Evolutionary conservation across 208 protist genomes (phyloP).

Genomic region (Acanthamoeba royreba): DNA sequence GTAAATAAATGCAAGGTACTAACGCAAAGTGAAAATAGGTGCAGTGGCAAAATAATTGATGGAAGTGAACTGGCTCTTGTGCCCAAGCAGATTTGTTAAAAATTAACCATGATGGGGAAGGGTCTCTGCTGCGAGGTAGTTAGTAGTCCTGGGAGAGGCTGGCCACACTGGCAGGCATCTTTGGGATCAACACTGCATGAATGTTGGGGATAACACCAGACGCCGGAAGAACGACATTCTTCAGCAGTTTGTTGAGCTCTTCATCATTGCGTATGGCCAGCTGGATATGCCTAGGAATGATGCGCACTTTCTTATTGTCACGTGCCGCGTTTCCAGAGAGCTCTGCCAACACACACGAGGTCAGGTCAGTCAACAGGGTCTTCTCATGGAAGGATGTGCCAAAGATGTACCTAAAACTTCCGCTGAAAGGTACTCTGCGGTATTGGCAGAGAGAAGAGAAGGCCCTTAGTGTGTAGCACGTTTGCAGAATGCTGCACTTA

Average conservation of each 20-base stretch:
- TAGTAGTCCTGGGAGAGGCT: too few relatives aligned
- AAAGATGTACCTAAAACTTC: not conserved
- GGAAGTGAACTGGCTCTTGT: too few relatives aligned
- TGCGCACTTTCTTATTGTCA: constrained; percentile 88
- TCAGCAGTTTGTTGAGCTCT: constrained; percentile 90
- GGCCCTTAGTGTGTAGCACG: too few relatives aligned
- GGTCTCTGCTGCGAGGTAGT: too few relatives aligned
- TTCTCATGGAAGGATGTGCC: not conserved
- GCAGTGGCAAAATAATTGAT: too few relatives aligned
- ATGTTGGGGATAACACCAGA: constrained; percentile 93
- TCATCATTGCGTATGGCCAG: constrained; percentile 92
- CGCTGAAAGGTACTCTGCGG: constrained; percentile 16
- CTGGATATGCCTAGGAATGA: constrained; percentile 91
- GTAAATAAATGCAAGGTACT: too few relatives aligned
- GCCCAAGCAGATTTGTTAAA: too few relatives aligned
- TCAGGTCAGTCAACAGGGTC: not conserved
- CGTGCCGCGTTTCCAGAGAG: constrained; percentile 89
- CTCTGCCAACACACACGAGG: constrained; percentile 64
- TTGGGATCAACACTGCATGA: constrained; percentile 85
- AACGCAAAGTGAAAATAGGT: too few relatives aligned
- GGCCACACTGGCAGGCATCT: too few relatives aligned
- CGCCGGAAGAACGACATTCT: constrained; percentile 85
- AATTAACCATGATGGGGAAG: too few relatives aligned
- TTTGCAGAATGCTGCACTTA: not conserved
- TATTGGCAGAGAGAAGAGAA: too few relatives aligned